Conservation (phyloP, 1,284 basidiomycete genomes). For the Cryptococcus amylolentus region DNA sequence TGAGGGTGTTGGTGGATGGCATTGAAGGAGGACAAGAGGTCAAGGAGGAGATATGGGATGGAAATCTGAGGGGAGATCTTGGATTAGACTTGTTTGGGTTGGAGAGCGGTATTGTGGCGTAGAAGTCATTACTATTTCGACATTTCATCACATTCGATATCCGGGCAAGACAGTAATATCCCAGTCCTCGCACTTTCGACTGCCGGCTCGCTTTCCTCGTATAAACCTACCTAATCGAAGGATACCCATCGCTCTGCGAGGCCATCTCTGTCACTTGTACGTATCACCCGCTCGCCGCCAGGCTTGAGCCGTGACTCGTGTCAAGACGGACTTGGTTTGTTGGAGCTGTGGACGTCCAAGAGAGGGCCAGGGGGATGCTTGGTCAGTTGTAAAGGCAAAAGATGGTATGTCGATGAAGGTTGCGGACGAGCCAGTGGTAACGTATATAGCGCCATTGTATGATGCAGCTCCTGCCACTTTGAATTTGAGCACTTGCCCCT, state of each 20-base stretch:
- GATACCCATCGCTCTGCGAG: background rate
- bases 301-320: background rate
- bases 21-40: background rate
- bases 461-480: no score
- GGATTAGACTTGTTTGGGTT: background rate
- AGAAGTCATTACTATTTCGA: background rate
- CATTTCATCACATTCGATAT: background rate
- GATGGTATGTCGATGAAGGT: background rate
- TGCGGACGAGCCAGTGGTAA: no score
- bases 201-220: background rate
- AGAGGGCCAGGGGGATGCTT: background rate
- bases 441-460: no score
- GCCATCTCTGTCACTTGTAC: background rate
- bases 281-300: background rate
- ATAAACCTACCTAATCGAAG: background rate
- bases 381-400: background rate
- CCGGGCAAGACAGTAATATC: background rate
- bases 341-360: background rate
- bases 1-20: background rate
- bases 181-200: background rate
- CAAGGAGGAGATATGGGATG: background rate
- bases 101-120: background rate
- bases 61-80: background rate
- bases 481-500: no score
- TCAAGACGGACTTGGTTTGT: background rate